Evolutionary conservation across 2,329 filamentous ascomycete genomes (phyloP).

Genomic region (Diaporthe vaccinii): DNA sequence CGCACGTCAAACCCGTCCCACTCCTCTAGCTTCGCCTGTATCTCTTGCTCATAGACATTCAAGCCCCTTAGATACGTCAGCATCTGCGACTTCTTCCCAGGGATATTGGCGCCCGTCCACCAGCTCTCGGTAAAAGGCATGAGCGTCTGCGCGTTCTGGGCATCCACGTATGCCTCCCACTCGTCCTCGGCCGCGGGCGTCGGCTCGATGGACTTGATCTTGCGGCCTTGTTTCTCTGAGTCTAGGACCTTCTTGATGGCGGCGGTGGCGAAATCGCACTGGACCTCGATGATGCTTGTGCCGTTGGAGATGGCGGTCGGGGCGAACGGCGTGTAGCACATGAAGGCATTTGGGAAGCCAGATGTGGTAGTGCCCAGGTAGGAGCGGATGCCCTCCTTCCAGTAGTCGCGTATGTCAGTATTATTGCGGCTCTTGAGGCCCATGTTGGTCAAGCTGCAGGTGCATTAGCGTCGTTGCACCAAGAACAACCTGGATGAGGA

Average conservation of each 20-base stretch:
- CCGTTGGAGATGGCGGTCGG: slow-evolving; percentile 20
- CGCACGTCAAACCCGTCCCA: slow-evolving; percentile 33
- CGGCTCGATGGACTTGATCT: slow-evolving; percentile 34
- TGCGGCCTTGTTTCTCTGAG: slow-evolving; percentile 4
- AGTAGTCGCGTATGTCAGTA: slow-evolving; percentile 8
- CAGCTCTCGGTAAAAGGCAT: slow-evolving; percentile 30
- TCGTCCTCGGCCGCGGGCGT: slow-evolving; percentile 22
- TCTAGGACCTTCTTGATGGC: slow-evolving; percentile 32
- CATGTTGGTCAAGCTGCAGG: slow-evolving; percentile 19
- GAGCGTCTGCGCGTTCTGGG: slow-evolving; percentile 32
- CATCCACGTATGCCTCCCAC: slow-evolving; percentile 25
- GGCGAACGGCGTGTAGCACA: slow-evolving; percentile 16
- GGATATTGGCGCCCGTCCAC: slow-evolving; percentile 33
- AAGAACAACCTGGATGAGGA: too few species aligned
- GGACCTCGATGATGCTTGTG: slow-evolving; percentile 19
- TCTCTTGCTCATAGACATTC: neutral
- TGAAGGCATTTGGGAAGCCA: slow-evolving; percentile 32
- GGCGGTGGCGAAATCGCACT: slow-evolving; percentile 23
- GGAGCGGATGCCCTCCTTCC: slow-evolving; percentile 5
- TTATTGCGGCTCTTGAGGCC: slow-evolving; percentile 30
- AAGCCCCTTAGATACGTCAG: slow-evolving; percentile 22
- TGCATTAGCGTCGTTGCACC: neutral
- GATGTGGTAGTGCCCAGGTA: slow-evolving; percentile 25
- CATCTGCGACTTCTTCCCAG: slow-evolving; percentile 29
- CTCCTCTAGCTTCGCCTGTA: slow-evolving; percentile 8